Base-by-base conservation (phyloP, 352 stramenopile species). In the Globisporangium megalacanthum region DNA sequence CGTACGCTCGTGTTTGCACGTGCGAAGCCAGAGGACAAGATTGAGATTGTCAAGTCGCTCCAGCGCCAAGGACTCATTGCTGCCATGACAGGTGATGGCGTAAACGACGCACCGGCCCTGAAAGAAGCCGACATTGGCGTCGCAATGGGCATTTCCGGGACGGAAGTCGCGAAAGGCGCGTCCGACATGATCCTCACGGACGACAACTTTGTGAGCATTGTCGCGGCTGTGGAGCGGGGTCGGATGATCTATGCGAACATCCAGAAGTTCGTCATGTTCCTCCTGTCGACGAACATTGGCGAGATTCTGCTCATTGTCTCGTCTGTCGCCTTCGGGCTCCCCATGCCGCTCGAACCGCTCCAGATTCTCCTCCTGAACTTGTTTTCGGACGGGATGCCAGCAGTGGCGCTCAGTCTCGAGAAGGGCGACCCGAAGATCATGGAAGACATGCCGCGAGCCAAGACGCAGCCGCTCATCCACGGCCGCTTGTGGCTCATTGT, bases 361-460 rank as follows among this genome's bases (percentile, higher is more conserved):
- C 97, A 98, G 79, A 98, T 99, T 73, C 69, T 99, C 25, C 98
- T 97, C 72, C 82, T 99, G n/a, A 99, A 99, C 66, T 71, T 99
- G n/a, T 98, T 99, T 63, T 99, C 98, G 65, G 97, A 99, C 37
- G 83, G 83, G 9, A 89, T 89, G 77, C 83, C 83, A 33, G 83
- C 79, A 1, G 78, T 87, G 0, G 75, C 81, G 14, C 45, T 91
- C 33, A 91, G 81, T 57, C 75, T 91, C 47, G 81, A 91, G 60
- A 78, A 86, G 49, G 81, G 81, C 7, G 72, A 89, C 14, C 77
- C 77, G 13, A 33, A 65, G 1, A 89, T 89, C 56, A 91, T 91
- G 81, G 57, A 73, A 31, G 69, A 87, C 22, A 70, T 70, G 7
- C 81, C 81, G 5, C 81, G 81, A 6, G 54, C 76, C 17, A 89